Conservation (phyloP, 192 early-diverging fungal genomes). For the Coemansia sp. region DNA sequence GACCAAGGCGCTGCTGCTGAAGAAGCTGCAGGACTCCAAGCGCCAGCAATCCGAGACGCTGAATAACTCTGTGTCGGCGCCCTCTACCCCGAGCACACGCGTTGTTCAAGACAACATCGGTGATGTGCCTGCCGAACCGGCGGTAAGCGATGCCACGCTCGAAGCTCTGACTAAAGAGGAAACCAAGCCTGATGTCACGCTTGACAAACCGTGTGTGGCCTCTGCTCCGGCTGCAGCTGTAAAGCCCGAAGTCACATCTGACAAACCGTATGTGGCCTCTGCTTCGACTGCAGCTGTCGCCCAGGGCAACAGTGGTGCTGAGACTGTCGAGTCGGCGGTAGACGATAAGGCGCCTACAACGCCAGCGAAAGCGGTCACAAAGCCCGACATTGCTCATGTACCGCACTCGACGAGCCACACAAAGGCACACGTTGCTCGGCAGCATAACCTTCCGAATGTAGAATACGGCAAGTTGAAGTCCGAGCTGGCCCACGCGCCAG, state of each 20-base stretch:
- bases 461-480: neutral
- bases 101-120: neutral
- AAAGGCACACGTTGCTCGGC: neutral
- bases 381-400: neutral
- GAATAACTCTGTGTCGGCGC: neutral
- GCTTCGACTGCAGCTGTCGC: too few relatives aligned
- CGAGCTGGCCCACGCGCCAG: neutral
- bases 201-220: too few relatives aligned
- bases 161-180: neutral
- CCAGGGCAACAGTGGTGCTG: too few relatives aligned
- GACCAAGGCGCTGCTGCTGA: conserved; percentile 21
- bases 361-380: neutral
- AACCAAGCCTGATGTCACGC: neutral
- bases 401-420: neutral
- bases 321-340: neutral
- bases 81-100: neutral
- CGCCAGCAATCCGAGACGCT: neutral
- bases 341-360: neutral
- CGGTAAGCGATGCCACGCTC: neutral
- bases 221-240: too few relatives aligned
- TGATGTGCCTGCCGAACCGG: neutral
- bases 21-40: conserved; percentile 20
- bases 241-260: too few relatives aligned
- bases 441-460: neutral
- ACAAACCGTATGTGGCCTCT: too few relatives aligned